Evolutionary conservation across 306 rosid genomes (phyloP).

Genomic region (Neltuma alba): DNA sequence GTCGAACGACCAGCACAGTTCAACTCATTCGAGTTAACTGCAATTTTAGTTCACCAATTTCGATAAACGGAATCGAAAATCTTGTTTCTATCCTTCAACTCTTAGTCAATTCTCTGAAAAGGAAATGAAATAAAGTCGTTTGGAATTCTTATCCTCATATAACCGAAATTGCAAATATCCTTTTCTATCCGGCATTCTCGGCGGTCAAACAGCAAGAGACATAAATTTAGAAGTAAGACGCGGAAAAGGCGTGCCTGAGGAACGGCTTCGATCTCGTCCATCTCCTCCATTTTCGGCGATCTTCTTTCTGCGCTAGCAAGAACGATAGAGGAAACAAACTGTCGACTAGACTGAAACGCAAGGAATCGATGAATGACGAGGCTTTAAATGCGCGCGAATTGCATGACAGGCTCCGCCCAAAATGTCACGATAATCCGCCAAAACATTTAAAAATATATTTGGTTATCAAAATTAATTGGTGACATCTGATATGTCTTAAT

Average conservation of each 20-base stretch:
- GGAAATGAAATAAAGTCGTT: slow-evolving; percentile 7
- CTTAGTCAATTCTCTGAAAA: slow-evolving; percentile 1
- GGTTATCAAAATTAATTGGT: no score
- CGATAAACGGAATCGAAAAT: slow-evolving; percentile 11
- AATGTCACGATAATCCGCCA: not conserved
- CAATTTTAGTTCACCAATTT: slow-evolving; percentile 34
- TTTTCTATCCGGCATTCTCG: slow-evolving; percentile 26
- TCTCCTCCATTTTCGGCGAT: slow-evolving; percentile 71
- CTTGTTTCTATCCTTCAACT: not conserved
- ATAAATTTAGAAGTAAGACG: slow-evolving; percentile 10
- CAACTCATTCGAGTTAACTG: slow-evolving; percentile 1
- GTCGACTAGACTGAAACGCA: slow-evolving; percentile 6
- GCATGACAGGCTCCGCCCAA: no score
- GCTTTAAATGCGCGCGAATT: not conserved
- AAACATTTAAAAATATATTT: not conserved
- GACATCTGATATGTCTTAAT: no score
- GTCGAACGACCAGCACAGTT: slow-evolving; percentile 15
- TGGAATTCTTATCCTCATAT: slow-evolving; percentile 1
- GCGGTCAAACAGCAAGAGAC: slow-evolving; percentile 36
- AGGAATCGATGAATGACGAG: not conserved
- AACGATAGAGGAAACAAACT: not conserved
- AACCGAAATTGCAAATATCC: slow-evolving; percentile 6
- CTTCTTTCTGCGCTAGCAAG: slow-evolving; percentile 17
- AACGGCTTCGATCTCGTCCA: slow-evolving; percentile 78
- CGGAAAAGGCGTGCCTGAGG: slow-evolving; percentile 65